phyloP scores from a whole-genome alignment of 495 filamentous ascomycete genomes.

The Podospora comata region DNA sequence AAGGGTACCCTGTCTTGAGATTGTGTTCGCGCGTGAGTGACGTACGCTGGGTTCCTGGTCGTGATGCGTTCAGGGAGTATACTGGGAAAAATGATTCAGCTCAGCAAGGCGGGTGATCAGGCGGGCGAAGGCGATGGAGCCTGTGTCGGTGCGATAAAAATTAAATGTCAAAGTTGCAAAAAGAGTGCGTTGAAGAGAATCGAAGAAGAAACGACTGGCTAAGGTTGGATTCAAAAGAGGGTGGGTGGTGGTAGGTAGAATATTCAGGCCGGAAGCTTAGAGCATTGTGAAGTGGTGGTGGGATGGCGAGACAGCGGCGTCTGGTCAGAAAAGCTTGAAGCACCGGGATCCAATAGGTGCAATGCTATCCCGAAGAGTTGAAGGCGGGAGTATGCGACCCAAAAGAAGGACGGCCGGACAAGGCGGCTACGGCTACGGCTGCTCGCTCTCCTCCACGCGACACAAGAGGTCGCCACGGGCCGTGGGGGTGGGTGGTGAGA shows the following conservation, averaged over 20 bases:
- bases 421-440: conserved; percentile 17
- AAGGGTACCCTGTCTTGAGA: neutral
- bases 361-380: conserved; percentile 13
- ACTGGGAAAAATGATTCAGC: neutral
- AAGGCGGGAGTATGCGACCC: conserved; percentile 13
- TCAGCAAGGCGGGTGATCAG: neutral
- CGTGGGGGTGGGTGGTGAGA: conserved; percentile 1
- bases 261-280: conserved; percentile 14
- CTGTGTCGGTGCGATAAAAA: conserved; percentile 8
- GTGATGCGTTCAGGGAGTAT: neutral
- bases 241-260: conserved; percentile 8
- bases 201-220: conserved; percentile 3
- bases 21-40: neutral
- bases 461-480: neutral
- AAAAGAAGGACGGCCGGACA: conserved; percentile 1
- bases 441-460: conserved; percentile 8
- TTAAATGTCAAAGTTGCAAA: conserved; percentile 16
- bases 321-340: conserved; percentile 8
- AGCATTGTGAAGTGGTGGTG: conserved; percentile 11
- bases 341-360: conserved; percentile 15
- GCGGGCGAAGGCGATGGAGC: neutral
- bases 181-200: conserved; percentile 16
- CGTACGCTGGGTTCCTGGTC: neutral
- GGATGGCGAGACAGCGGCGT: conserved; percentile 17
- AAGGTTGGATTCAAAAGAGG: conserved; percentile 17